phyloP scores from a whole-genome alignment of 1,284 basidiomycete genomes.

The Kwoniella shivajii region DNA sequence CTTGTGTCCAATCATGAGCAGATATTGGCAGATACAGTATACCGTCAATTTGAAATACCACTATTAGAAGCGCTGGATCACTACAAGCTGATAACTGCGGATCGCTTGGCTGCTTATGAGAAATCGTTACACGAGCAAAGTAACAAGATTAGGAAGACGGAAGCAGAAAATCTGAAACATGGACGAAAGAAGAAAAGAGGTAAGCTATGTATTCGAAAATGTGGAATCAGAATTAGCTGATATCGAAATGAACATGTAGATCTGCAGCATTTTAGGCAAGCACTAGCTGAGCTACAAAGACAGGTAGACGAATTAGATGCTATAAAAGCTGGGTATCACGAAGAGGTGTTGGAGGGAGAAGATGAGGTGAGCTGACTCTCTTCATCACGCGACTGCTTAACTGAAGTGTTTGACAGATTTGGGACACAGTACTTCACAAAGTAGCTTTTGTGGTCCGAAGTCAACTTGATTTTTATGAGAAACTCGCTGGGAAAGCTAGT shows the following conservation, averaged over 20 bases:
- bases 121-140: conserved; percentile 77
- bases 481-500: conserved; percentile 68
- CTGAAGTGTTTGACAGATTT: conserved; percentile 61
- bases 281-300: conserved; percentile 76
- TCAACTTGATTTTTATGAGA: conserved; percentile 54
- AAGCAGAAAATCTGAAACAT: conserved; percentile 76
- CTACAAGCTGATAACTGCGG: conserved; percentile 62
- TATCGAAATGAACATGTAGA: conserved; percentile 71
- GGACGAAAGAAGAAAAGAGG: conserved; percentile 73
- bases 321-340: conserved; percentile 56
- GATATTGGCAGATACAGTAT: conserved; percentile 80
- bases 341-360: conserved; percentile 85
- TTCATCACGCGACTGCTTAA: neutral
- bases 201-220: conserved; percentile 78
- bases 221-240: conserved; percentile 79
- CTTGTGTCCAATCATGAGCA: conserved; percentile 92
- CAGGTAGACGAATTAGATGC: conserved; percentile 65
- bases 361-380: conserved; percentile 61
- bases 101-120: conserved; percentile 78
- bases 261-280: conserved; percentile 80
- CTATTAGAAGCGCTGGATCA: conserved; percentile 78
- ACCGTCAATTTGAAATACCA: conserved; percentile 88
- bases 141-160: conserved; percentile 81
- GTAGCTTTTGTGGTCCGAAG: conserved; percentile 57
- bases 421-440: conserved; percentile 85